phyloP scores from a whole-genome alignment of 2,329 filamentous ascomycete genomes.

The Colletotrichum sp. region DNA sequence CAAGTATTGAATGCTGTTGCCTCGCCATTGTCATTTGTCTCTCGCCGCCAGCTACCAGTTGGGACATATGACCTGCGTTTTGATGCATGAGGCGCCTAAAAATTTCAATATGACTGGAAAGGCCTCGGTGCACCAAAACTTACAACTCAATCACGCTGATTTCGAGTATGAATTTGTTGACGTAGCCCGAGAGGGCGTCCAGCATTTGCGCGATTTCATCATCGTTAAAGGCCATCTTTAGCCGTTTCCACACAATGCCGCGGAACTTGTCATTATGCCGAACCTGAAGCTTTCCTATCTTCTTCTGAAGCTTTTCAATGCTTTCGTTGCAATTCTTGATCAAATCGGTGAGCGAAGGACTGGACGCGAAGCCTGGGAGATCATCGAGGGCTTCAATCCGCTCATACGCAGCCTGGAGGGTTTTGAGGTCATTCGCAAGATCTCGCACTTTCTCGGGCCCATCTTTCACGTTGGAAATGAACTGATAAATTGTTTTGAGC shows the following conservation, averaged over 20 bases:
- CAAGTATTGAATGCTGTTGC: not conserved
- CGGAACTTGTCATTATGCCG: not conserved
- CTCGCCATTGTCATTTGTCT: not conserved
- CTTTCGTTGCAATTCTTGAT: not conserved
- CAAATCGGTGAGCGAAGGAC: not conserved
- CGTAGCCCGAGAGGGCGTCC: not conserved
- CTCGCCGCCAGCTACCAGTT: not conserved
- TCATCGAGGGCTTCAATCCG: not conserved
- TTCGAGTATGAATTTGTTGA: not conserved
- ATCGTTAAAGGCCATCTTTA: not conserved
- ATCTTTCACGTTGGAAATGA: not conserved
- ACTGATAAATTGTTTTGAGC: not conserved
- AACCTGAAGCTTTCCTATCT: not conserved
- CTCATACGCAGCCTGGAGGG: not conserved
- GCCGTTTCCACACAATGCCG: not conserved
- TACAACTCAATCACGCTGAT: not conserved
- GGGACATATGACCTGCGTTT: not conserved
- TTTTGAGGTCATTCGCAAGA: not conserved
- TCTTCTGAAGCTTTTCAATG: not conserved
- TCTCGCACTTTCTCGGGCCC: not conserved
- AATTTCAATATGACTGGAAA: not conserved
- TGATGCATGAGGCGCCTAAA: not conserved
- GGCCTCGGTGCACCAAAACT: rapidly evolving
- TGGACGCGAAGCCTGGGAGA: not conserved
- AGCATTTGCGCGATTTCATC: not conserved